These are phyloP conservation scores for Fusarium lyarnte DNA, from an alignment of 2,329 filamentous ascomycete genomes.

Conservation along the genomic window DNA sequence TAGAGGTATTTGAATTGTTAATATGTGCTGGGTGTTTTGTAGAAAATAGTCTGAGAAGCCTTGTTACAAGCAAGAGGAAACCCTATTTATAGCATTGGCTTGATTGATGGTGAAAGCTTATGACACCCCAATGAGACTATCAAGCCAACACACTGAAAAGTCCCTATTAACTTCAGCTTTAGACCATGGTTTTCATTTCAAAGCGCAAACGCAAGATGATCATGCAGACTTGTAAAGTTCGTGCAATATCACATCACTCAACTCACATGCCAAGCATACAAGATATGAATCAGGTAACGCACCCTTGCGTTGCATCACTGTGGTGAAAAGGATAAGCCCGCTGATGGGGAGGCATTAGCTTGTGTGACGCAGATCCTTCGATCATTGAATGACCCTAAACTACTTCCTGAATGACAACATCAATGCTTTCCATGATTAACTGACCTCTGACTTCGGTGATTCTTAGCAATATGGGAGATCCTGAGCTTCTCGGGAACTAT, in stretches of 20 bases:
- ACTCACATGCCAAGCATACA: rapidly evolving
- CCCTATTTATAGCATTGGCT: neutral
- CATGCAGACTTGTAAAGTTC: no score
- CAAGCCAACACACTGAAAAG: no score
- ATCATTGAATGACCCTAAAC: neutral
- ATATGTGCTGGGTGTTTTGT: rapidly evolving
- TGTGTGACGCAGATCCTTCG: neutral
- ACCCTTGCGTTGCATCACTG: neutral
- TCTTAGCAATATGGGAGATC: neutral
- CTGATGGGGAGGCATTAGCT: rapidly evolving
- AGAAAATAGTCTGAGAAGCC: rapidly evolving
- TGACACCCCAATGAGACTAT: no score
- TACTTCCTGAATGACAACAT: neutral
- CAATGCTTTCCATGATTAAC: rapidly evolving
- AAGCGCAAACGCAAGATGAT: rapidly evolving
- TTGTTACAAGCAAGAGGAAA: rapidly evolving
- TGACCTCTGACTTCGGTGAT: neutral
- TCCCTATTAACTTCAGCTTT: no score
- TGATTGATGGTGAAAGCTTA: no score
- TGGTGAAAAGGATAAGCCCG: rapidly evolving
- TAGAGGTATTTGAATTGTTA: rapidly evolving
- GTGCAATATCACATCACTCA: no score
- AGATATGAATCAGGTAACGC: neutral
- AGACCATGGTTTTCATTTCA: neutral
- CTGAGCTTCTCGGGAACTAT: rapidly evolving